Evolutionary conservation across 805 yeast genomes (phyloP).

Genomic region (Kurtzmaniella cleridarum): DNA sequence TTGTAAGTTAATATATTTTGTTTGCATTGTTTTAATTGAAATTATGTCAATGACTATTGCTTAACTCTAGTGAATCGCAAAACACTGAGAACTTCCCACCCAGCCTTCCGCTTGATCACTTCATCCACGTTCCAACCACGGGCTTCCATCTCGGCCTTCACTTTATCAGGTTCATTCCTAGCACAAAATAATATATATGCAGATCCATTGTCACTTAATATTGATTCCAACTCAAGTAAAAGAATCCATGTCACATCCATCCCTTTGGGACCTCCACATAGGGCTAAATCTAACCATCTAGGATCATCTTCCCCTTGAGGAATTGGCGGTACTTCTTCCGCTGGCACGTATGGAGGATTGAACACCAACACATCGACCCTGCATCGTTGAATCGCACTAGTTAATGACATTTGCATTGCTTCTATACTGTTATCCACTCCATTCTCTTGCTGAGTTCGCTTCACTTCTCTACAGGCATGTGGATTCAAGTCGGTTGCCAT

Average conservation of each 20-base stretch:
- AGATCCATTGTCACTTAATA: constrained; percentile 55
- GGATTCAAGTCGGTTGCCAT: constrained; percentile 80
- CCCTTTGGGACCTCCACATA: constrained; percentile 85
- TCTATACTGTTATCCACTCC: constrained; percentile 14
- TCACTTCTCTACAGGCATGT: constrained; percentile 54
- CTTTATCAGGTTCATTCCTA: constrained; percentile 70
- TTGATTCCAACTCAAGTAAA: constrained; percentile 46
- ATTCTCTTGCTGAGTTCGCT: constrained; percentile 18
- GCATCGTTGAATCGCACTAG: constrained; percentile 40
- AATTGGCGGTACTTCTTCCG: constrained; percentile 60
- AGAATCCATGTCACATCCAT: constrained; percentile 77
- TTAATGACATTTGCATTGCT: constrained; percentile 50
- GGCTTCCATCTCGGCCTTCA: constrained; percentile 42
- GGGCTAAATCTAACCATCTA: constrained; percentile 83
- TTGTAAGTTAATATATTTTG: no score
- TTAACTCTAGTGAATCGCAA: constrained; percentile 47
- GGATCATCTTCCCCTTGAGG: constrained; percentile 45
- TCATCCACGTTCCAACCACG: constrained; percentile 49
- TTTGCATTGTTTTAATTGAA: neutral
- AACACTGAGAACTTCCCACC: constrained; percentile 89
- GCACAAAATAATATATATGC: constrained; percentile 93
- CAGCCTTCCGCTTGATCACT: constrained; percentile 75
- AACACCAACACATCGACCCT: constrained; percentile 71
- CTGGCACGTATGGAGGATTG: constrained; percentile 97
- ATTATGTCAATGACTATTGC: neutral